phyloP scores from a whole-genome alignment of 441 rosid species.

The Geranium incanum region DNA sequence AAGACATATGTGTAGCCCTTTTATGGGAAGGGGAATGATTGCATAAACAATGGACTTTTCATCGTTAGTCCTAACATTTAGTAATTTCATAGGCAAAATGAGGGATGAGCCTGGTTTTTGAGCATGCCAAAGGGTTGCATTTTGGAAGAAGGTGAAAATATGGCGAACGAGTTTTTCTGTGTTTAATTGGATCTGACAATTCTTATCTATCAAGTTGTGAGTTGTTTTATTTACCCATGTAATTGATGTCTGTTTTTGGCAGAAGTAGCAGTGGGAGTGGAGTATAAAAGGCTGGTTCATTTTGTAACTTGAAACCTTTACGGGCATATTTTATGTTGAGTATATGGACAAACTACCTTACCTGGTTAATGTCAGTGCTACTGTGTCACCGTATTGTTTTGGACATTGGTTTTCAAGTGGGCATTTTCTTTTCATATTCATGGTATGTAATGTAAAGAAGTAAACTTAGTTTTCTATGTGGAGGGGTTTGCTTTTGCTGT shows the following conservation, averaged over 20 bases:
- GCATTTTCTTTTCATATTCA: no score
- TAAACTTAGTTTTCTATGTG: no score
- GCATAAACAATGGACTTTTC: background rate
- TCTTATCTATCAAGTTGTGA: background rate
- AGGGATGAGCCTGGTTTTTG: background rate
- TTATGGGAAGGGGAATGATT: background rate
- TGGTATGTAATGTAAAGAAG: no score
- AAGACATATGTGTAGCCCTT: background rate
- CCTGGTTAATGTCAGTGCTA: no score
- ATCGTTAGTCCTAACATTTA: background rate
- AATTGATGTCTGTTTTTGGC: background rate
- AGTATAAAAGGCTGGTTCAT: background rate
- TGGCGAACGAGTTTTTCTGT: background rate
- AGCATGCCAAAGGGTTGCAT: background rate
- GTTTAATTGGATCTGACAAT: background rate
- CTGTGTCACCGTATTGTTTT: no score
- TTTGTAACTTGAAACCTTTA: background rate
- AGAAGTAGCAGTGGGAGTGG: background rate
- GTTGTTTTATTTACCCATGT: background rate
- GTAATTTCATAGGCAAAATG: background rate
- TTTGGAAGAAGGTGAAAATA: background rate
- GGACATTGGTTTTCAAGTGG: no score
- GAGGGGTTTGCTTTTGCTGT: no score
- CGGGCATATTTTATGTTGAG: background rate
- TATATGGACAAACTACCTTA: background rate